Evolutionary conservation across 1,139 yeast genomes (phyloP).

Genomic region (Suhomyces taliae): DNA sequence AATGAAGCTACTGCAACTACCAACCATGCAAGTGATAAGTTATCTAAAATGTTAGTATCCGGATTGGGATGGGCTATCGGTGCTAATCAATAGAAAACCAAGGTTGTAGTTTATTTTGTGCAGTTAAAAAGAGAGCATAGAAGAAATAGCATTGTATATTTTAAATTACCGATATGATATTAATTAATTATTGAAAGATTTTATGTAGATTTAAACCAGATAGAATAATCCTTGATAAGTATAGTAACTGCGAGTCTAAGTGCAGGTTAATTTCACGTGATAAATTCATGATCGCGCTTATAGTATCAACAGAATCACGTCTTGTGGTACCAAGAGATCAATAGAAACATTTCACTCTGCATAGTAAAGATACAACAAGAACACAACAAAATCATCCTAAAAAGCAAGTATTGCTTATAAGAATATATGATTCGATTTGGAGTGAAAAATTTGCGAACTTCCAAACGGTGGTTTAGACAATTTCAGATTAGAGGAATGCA

Average conservation of each 20-base stretch:
- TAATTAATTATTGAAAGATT: too few species aligned
- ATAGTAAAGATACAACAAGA: neutral
- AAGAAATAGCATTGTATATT: too few species aligned
- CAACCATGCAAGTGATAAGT: slow-evolving; percentile 46
- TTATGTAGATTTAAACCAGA: too few species aligned
- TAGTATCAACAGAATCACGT: neutral
- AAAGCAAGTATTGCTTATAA: neutral
- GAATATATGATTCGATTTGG: slow-evolving; percentile 9
- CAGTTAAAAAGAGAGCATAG: too few species aligned
- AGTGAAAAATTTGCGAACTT: neutral
- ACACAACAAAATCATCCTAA: neutral
- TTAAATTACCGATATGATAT: too few species aligned
- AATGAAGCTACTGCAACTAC: slow-evolving; percentile 37
- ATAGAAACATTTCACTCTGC: neutral
- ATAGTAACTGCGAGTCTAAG: too few species aligned
- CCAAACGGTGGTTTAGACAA: slow-evolving; percentile 7
- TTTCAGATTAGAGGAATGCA: slow-evolving; percentile 1
- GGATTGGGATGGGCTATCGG: slow-evolving; percentile 73
- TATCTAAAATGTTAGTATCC: slow-evolving; percentile 52
- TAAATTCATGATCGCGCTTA: neutral
- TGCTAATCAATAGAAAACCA: slow-evolving; percentile 30
- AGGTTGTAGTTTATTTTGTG: too few species aligned
- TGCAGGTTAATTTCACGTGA: neutral
- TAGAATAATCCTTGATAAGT: too few species aligned
- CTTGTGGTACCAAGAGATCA: neutral